phyloP scores from a whole-genome alignment of 2,329 filamentous ascomycete genomes.

The Scedosporium apiospermum region DNA sequence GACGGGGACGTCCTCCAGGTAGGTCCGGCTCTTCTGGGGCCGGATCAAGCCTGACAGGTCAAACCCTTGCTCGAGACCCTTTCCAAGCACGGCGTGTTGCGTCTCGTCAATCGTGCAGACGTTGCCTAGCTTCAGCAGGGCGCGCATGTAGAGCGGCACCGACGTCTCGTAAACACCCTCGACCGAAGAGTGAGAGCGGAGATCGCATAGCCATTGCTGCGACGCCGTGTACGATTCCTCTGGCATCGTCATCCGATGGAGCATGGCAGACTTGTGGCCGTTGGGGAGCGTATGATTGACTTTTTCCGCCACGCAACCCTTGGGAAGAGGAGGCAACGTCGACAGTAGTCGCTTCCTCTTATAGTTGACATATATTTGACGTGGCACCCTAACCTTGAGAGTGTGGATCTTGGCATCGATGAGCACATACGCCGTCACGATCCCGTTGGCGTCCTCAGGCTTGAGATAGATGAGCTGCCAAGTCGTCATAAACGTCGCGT shows the following conservation, averaged over 20 bases:
- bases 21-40: constrained; percentile 53
- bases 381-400: constrained; percentile 79
- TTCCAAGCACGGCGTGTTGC: constrained; percentile 83
- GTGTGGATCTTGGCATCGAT: constrained; percentile 89
- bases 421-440: constrained; percentile 80
- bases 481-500: constrained; percentile 79
- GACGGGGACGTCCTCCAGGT: constrained; percentile 65
- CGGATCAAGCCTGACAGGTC: constrained; percentile 69
- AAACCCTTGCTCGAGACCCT: constrained; percentile 88
- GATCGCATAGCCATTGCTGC: constrained; percentile 11
- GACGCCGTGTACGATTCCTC: constrained; percentile 78
- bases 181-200: constrained; percentile 63
- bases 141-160: constrained; percentile 76
- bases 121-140: constrained; percentile 82
- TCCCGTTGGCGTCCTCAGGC: constrained; percentile 72
- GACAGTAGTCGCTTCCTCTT: constrained; percentile 72
- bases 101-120: constrained; percentile 87
- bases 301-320: constrained; percentile 82
- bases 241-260: constrained; percentile 87
- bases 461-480: constrained; percentile 92
- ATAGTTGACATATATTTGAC: constrained; percentile 85
- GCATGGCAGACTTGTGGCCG: constrained; percentile 82
- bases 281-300: constrained; percentile 91
- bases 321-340: constrained; percentile 61
- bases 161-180: constrained; percentile 97